These are phyloP conservation scores for Moniliella sp. DNA, from an alignment of 1,284 basidiomycete species.

Conservation along the genomic window DNA sequence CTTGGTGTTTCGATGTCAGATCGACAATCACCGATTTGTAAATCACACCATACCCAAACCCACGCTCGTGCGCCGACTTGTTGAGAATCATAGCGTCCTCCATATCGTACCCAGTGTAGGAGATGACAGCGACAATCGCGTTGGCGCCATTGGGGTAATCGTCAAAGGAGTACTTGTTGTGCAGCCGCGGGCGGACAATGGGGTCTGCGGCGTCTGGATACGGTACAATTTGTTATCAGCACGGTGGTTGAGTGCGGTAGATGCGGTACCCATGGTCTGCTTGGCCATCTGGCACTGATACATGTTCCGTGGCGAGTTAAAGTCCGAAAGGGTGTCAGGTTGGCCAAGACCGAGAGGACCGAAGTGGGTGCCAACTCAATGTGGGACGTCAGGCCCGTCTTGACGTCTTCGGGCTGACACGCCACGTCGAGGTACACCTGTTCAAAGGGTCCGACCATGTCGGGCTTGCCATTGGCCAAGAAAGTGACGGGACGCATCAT, in stretches of 20 bases:
- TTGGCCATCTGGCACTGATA: conserved; percentile 83
- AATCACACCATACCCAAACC: conserved; percentile 85
- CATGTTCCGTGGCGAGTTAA: conserved; percentile 56
- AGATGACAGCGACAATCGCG: conserved; percentile 93
- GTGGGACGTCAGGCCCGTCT: conserved; percentile 54
- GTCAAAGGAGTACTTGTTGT: conserved; percentile 95
- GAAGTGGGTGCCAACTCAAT: conserved; percentile 85
- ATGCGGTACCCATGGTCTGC: conserved; percentile 97
- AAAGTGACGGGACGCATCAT: conserved; percentile 98
- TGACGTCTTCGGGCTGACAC: conserved; percentile 68
- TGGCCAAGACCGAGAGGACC: conserved; percentile 58
- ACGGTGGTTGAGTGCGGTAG: conserved; percentile 65
- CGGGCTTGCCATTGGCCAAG: conserved; percentile 59
- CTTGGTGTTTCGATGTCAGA: conserved; percentile 52
- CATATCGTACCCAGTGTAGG: conserved; percentile 99
- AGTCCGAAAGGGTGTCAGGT: conserved; percentile 57
- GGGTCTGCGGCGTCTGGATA: conserved; percentile 80
- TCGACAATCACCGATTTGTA: conserved; percentile 89
- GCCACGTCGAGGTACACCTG: conserved; percentile 99
- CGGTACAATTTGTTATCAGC: conserved; percentile 98
- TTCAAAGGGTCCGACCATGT: conserved; percentile 87
- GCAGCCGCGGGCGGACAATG: conserved; percentile 67
- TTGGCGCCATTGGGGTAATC: conserved; percentile 95
- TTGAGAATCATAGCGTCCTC: conserved; percentile 99
- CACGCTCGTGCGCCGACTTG: conserved; percentile 92